A percentile compares a stretch with the other conserved stretches of the same genome.
Conservation (phyloP, 1,284 basidiomycete genomes). For the Phellopilus nigrolimitatus region DNA sequence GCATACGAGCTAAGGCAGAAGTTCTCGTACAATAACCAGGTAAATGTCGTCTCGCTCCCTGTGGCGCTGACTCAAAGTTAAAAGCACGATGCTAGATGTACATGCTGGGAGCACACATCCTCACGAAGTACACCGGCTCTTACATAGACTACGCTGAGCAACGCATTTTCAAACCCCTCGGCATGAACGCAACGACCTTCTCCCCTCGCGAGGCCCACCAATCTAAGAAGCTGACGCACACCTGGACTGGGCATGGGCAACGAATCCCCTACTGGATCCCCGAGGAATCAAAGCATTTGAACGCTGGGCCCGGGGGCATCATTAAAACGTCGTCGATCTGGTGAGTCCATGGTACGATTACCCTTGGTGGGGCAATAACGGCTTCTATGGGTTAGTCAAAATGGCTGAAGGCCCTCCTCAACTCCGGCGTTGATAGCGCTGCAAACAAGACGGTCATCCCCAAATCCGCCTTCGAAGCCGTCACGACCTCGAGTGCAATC, state of each 20-base stretch:
- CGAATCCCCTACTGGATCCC: conserved; percentile 30
- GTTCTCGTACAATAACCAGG: conserved; percentile 43
- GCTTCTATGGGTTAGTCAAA: conserved; percentile 28
- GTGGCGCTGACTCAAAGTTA: neutral
- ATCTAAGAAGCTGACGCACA: conserved; percentile 33
- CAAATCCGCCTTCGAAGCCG: conserved; percentile 31
- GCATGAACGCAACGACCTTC: conserved; percentile 42
- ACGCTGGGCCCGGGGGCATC: conserved; percentile 42
- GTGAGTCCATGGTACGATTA: conserved; percentile 20
- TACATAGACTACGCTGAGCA: conserved; percentile 38
- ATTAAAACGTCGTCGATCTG: conserved; percentile 32
- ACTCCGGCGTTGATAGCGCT: conserved; percentile 37
- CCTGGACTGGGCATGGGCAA: conserved; percentile 23
- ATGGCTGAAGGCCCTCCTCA: conserved; percentile 42
- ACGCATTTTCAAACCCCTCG: conserved; percentile 39
- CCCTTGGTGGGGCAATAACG: neutral
- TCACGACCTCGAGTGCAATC: conserved; percentile 33
- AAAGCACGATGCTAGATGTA: conserved; percentile 25
- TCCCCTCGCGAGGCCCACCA: conserved; percentile 34
- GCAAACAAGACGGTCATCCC: conserved; percentile 40
- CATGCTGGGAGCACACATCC: conserved; percentile 35
- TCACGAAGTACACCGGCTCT: conserved; percentile 28
- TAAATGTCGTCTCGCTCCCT: conserved; percentile 17
- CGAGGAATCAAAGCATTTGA: conserved; percentile 24
- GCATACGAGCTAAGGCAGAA: conserved; percentile 38